phyloP scores from a whole-genome alignment of 2,329 filamentous ascomycete species.

The Xylariaceae sp. region DNA sequence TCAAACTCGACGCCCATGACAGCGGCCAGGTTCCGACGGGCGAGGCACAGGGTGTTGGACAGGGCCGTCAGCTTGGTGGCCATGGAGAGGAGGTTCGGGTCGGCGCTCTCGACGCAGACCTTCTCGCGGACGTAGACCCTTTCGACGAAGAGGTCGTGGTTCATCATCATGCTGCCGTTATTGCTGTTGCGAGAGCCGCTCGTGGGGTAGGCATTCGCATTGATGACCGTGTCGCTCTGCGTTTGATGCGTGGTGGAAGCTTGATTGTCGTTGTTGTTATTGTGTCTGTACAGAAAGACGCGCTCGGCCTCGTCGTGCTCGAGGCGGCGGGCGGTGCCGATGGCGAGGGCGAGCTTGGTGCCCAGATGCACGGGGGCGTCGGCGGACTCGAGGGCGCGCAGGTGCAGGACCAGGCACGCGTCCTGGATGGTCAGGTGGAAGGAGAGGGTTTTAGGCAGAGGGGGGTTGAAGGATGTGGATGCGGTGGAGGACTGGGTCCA shows the following conservation, averaged over 20 bases:
- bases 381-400: slow-evolving; percentile 65
- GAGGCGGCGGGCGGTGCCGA: slow-evolving; percentile 56
- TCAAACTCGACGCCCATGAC: slow-evolving; percentile 63
- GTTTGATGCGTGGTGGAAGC: no score
- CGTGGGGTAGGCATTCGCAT: slow-evolving; percentile 4
- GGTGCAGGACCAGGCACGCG: slow-evolving; percentile 61
- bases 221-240: no score
- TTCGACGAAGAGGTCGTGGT: no score
- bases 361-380: slow-evolving; percentile 56
- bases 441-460: slow-evolving; percentile 60
- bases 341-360: slow-evolving; percentile 65
- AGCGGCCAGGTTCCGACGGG: slow-evolving; percentile 65
- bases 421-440: slow-evolving; percentile 68
- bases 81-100: slow-evolving; percentile 77
- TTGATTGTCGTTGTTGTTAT: no score
- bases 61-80: slow-evolving; percentile 78
- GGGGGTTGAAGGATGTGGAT: slow-evolving; percentile 26
- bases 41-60: slow-evolving; percentile 64
- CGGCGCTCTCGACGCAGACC: slow-evolving; percentile 79
- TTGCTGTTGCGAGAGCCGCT: slow-evolving; percentile 8
- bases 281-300: slow-evolving; percentile 60
- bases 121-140: slow-evolving; percentile 81
- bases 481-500: slow-evolving; percentile 30
- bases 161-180: neutral
- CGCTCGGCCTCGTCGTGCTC: slow-evolving; percentile 78